Base-by-base conservation (phyloP, 2,329 filamentous ascomycete genomes). In the Alternaria arborescens region DNA sequence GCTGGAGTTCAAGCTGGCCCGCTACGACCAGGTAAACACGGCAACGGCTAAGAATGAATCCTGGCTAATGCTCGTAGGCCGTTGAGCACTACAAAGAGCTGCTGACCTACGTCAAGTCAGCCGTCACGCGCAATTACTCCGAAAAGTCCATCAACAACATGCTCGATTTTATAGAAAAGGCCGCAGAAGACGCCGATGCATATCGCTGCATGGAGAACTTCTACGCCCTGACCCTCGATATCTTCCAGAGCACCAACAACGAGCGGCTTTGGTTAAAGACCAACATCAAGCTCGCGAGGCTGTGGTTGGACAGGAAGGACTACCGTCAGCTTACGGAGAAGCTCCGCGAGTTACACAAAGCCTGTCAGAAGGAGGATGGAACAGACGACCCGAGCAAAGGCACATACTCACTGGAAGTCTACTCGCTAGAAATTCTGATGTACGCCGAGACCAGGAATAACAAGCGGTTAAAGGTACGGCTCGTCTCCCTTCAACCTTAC, bases 141-240 rank as follows among this genome's bases (percentile, higher is more conserved):
- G 95, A 99, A 80, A 98, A 98, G 79, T 98, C 94, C 12, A 97
- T 99, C 82, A 98, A 98, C 82, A 98, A 97, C 79, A 97, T 99
- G 90, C 88, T 99, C 47, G 95, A 98, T 81, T 97, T 91, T 77
- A 95, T 99, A 68, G 94, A 98, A 79, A 98, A 97, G 81, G 91
- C 90, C 40, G 89, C 90, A 58, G 88, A 90, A 66, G 86, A 89
- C 62, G 86, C 88, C 8, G 87, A 89, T 43, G 89, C 91, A 24
- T 91, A 90, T 72, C 84, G 87, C 65, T 94, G 90, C 79, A 96
- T 98, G 89, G 94, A 97, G 78, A 87, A 92, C 66, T 97, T 99
- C 83, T 99, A 98, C 80, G 94, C 92, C 1, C 83, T 95, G 70
- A 99, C 95, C 1, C 88, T 99, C 16, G 87, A 93, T 70, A 97